Evolutionary conservation across 2,329 filamentous ascomycete genomes (phyloP).

Genomic region (Intubia oerlemansii): DNA sequence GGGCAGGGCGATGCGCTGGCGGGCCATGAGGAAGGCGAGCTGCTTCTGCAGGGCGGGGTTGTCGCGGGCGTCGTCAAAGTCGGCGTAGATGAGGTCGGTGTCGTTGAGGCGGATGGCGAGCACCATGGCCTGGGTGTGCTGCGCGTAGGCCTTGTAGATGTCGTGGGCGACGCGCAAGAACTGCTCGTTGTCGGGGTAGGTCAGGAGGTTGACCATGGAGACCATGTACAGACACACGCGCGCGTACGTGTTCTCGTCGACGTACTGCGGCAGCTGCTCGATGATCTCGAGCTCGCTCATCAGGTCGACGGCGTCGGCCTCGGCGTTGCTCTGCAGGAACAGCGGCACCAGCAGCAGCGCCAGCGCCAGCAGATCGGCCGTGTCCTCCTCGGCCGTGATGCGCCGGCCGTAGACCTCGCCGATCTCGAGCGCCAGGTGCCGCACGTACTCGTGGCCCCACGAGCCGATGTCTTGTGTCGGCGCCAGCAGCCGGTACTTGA

Average conservation of each 20-base stretch:
- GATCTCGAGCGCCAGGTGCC: conserved; percentile 87
- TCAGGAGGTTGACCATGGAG: conserved; percentile 94
- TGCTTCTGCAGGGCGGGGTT: conserved; percentile 67
- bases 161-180: conserved; percentile 84
- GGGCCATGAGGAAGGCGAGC: conserved; percentile 76
- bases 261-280: conserved; percentile 66
- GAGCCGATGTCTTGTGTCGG: conserved; percentile 84
- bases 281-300: conserved; percentile 97
- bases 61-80: conserved; percentile 65
- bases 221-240: conserved; percentile 96
- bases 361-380: conserved; percentile 68
- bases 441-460: conserved; percentile 96
- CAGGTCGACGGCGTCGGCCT: conserved; percentile 92
- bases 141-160: conserved; percentile 85
- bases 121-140: conserved; percentile 81
- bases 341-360: conserved; percentile 73
- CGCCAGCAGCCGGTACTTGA: conserved; percentile 83
- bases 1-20: conserved; percentile 68
- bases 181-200: conserved; percentile 90
- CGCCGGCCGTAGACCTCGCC: conserved; percentile 84
- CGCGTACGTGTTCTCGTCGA: conserved; percentile 85
- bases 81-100: conserved; percentile 53
- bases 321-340: conserved; percentile 92
- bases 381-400: conserved; percentile 64
- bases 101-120: conserved; percentile 90